Conservation (phyloP, 495 filamentous ascomycete genomes). For the Neurospora tetrasperma region DNA sequence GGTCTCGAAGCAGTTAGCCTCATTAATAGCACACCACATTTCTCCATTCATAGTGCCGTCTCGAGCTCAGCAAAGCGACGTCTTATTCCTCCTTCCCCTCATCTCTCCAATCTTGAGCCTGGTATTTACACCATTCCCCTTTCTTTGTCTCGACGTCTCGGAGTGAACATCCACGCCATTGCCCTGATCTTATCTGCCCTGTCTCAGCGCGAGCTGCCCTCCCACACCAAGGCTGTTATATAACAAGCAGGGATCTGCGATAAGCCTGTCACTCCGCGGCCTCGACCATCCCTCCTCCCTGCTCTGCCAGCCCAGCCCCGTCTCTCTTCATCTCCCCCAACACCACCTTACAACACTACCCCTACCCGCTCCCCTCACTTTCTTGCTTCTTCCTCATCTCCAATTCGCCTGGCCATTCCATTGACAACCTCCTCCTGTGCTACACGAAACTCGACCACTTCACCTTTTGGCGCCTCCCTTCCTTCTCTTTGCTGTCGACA, state of each 20-base stretch:
- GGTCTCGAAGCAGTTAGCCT: neutral
- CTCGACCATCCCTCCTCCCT: neutral
- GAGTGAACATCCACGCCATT: conserved; percentile 8
- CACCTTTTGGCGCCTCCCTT: neutral
- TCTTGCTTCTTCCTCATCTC: neutral
- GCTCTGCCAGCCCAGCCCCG: neutral
- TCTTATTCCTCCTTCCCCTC: neutral
- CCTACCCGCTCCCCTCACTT: neutral
- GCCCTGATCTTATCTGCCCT: conserved; percentile 13
- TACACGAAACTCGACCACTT: neutral
- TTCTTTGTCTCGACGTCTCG: neutral
- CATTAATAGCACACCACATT: neutral
- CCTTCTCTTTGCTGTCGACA: neutral
- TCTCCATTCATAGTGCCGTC: neutral
- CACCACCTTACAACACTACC: neutral
- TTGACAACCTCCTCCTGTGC: neutral
- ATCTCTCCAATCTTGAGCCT: neutral
- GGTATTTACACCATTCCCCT: neutral
- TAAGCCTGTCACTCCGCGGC: conserved; percentile 29
- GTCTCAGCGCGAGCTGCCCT: neutral
- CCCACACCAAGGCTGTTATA: conserved; percentile 17
- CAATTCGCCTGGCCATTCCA: neutral
- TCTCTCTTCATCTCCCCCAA: conserved; percentile 4
- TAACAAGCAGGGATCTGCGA: conserved; percentile 30
- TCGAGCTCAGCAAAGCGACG: neutral